phyloP scores from a whole-genome alignment of 2,329 filamentous ascomycete genomes.

The Dactylella cylindrospora region DNA sequence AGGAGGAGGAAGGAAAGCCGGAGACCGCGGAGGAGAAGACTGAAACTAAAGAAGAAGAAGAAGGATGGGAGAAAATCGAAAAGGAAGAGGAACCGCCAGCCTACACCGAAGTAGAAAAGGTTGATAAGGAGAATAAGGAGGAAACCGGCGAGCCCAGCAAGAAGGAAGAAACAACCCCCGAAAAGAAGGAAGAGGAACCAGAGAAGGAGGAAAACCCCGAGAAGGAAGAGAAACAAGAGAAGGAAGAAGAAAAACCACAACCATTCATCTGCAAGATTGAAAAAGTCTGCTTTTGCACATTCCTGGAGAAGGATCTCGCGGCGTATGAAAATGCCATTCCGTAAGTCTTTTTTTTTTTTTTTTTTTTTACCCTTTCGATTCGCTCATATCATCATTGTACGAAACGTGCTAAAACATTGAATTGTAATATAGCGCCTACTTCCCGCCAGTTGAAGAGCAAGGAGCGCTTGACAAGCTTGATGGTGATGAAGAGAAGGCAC shows the following conservation, averaged over 20 bases:
- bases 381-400: neutral
- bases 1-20: slow-evolving; percentile 50
- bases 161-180: neutral
- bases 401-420: neutral
- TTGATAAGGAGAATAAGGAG: neutral
- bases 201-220: slow-evolving; percentile 49
- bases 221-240: slow-evolving; percentile 48
- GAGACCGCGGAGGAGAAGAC: neutral
- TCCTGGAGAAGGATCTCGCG: slow-evolving; percentile 72
- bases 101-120: no score
- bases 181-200: neutral
- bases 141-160: neutral
- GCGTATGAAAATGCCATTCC: slow-evolving; percentile 72
- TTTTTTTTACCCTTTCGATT: neutral
- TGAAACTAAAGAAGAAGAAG: neutral
- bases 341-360: slow-evolving; percentile 60
- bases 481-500: slow-evolving; percentile 9
- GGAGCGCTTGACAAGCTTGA: slow-evolving; percentile 41
- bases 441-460: slow-evolving; percentile 56
- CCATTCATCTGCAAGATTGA: slow-evolving; percentile 58
- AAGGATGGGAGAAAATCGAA: neutral
- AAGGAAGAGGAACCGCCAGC: no score
- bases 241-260: slow-evolving; percentile 38
- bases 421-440: slow-evolving; percentile 53
- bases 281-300: slow-evolving; percentile 81